Evolutionary conservation across 73 alveolate genomes (phyloP).

Genomic region (Halteria grandinella): DNA sequence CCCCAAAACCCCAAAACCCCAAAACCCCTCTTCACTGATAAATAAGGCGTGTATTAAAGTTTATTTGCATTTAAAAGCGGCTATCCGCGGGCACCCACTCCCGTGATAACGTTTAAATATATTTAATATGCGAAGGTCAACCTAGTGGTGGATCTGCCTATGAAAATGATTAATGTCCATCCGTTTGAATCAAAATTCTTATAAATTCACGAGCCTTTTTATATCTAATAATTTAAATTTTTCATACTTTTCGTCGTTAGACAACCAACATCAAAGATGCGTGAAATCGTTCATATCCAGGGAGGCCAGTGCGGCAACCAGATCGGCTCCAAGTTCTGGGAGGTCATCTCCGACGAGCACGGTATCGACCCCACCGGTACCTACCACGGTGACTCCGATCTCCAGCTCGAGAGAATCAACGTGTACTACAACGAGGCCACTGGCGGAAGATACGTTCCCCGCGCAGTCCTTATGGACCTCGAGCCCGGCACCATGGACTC

Average conservation of each 20-base stretch:
- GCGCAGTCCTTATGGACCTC: constrained; percentile 98
- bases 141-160: too few relatives aligned
- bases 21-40: too few relatives aligned
- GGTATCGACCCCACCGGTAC: constrained; percentile 99
- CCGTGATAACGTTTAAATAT: too few relatives aligned
- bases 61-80: too few relatives aligned
- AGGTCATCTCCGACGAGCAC: constrained; percentile 99
- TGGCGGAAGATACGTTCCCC: constrained; percentile 98
- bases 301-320: constrained; percentile 99
- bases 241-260: too few relatives aligned
- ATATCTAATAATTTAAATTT: constrained; percentile 5
- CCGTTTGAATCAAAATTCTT: constrained; percentile 34
- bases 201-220: constrained; percentile 6
- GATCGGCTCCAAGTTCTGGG: constrained; percentile 99
- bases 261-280: constrained; percentile 68
- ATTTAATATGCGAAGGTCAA: too few relatives aligned
- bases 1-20: too few relatives aligned
- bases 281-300: constrained; percentile 98
- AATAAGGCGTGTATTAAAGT: too few relatives aligned
- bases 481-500: constrained; percentile 99
- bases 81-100: too few relatives aligned
- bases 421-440: constrained; percentile 98
- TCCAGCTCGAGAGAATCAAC: constrained; percentile 92
- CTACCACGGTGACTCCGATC: constrained; percentile 98
- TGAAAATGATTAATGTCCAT: constrained; percentile 9